These are phyloP conservation scores for Fusarium globosum DNA, from an alignment of 2,329 filamentous ascomycete genomes.

Conservation along the genomic window DNA sequence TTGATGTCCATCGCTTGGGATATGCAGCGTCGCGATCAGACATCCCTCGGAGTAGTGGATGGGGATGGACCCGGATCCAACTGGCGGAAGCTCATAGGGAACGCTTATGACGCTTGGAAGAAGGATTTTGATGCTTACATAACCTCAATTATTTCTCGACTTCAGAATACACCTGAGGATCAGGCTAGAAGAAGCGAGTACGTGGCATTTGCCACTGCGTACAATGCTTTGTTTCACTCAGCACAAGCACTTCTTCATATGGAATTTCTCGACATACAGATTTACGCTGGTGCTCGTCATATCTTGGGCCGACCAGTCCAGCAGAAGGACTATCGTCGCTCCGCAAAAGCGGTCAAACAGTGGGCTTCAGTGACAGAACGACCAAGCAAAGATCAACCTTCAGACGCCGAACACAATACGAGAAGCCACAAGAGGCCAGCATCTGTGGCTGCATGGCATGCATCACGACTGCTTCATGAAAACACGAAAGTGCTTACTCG, in stretches of 20 bases:
- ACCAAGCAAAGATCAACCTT: neutral
- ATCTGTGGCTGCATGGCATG: constrained; percentile 1
- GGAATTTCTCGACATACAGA: constrained; percentile 3
- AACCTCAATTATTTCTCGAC: neutral
- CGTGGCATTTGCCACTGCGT: neutral
- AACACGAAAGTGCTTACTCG: neutral
- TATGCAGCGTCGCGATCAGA: constrained; percentile 70
- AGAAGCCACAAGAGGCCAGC: neutral
- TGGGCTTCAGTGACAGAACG: neutral
- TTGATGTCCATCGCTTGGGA: constrained; percentile 73
- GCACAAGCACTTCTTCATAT: constrained; percentile 2
- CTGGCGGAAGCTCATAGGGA: constrained; percentile 1
- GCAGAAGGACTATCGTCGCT: constrained; percentile 2
- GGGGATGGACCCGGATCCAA: neutral
- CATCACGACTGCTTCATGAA: neutral
- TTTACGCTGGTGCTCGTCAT: constrained; percentile 1
- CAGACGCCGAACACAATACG: neutral
- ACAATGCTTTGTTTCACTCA: constrained; percentile 3
- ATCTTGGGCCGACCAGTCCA: neutral
- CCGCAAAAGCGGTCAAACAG: neutral
- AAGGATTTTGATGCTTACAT: neutral
- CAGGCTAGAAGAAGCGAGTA: neutral
- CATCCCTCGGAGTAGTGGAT: constrained; percentile 56
- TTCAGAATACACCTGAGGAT: neutral
- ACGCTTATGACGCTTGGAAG: constrained; percentile 1